Base-by-base conservation (phyloP, 208 protist species). In the Crithidia acanthocephali region DNA sequence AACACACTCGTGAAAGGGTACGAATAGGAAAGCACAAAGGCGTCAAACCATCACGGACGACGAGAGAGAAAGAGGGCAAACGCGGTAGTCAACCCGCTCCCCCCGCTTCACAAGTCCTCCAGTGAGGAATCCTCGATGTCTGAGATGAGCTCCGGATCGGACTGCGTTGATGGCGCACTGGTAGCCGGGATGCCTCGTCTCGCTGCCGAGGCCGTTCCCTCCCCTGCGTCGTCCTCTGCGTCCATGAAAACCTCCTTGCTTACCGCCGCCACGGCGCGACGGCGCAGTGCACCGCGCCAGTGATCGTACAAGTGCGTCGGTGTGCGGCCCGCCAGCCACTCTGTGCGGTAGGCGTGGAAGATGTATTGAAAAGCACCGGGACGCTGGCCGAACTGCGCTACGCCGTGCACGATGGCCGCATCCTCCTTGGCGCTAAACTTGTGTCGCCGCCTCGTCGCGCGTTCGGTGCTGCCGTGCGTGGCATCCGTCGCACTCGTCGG, bases 301-400 rank as follows among this genome's bases (percentile, higher is more conserved):
- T 96, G 91, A 63, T 96, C 87, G 64, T 86, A 93, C 63, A 96
- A 68, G 60, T 91, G 76, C 23, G 56, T 76, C 13, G 87, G 45
- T 1, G 88, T 94, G 28, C 91, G 80, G 13, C 74, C 81, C 20
- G 52, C 73, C 62, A 81, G 81, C 87, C 87, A 94, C 15, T 91
- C 87, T 22, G 18, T 22, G 25, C 65, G 73, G 72, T 86, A 93
- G 64, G 82, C 80, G 42, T 82, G 69, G 51, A 82, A 81, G 61
- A 96, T 96, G 42, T 76, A 82, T 23, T 80, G 65, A 65, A 96
- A 96, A 37, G 75, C 44, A 11, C 79, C 64, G 13, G 81, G 64
- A 8, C 72, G 67, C 60, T 81, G 66, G 18, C 79, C 81, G 58
- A 86, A 94, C 35, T 74, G 85, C 18, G 80, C 83, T 0, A 96